Base-by-base conservation (phyloP, 306 rosid genomes). In the Nissolia schottii region DNA sequence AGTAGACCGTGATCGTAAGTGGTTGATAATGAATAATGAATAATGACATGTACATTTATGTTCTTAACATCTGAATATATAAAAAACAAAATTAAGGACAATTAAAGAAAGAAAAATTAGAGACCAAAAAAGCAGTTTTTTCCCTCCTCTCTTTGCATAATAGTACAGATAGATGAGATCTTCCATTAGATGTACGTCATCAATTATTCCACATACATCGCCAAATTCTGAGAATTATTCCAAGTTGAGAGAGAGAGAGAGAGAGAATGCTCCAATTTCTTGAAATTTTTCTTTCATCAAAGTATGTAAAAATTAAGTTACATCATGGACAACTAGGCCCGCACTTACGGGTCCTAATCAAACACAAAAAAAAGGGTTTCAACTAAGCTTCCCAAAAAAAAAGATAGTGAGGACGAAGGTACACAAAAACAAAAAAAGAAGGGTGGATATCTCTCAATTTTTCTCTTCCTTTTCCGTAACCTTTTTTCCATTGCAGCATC, bases 261-360 rank as follows among this genome's bases (percentile, higher is more conserved):
- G 11, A 14, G 14, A 12, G 20, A n/a, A 7, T 38, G 64, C 43
- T 75, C 35, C 37, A 56, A 71, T 45, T 23, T 56, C 8, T 34
- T 7, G 1, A 34, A n/a, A 68, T 54, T 71, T 71, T 29, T 41
- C 59, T 55, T 79, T 74, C 40, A 74, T 40, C 45, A 38, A 78
- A 75, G 59, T 71, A 53, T 71, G 73, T 78, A 75, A 75, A 81
- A 70, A 46, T 19, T 71, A 74, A 71, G 74, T 75, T 78, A 81
- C 77, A 85, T 49, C 54, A 55, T 46, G 59, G 73, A 76, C 70
- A 29, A 43, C 62, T 14, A 22, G 74, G 74, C 54, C 67, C 80
- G 55, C 45, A 78, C 74, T 28, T 43, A 51, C 14, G 38, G 76
- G 78, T 76, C 88, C 77, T 54, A 61, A 67, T 48, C 45, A 61